Base-by-base conservation (phyloP, 2,329 filamentous ascomycete genomes). In the Pyrenochaeta sp. region DNA sequence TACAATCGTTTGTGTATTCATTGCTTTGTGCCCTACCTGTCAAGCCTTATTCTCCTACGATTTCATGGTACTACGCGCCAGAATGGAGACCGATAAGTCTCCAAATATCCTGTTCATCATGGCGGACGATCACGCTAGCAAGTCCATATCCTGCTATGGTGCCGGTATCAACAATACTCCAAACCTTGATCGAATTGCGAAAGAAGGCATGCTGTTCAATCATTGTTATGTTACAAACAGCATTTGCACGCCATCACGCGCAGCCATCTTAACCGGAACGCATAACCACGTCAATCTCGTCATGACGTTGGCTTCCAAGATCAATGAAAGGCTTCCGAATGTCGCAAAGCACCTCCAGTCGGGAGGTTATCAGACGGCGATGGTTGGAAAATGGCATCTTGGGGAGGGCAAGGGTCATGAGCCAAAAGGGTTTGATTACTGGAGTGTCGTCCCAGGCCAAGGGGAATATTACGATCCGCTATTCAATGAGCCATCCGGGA, bases 331-430 rank as follows among this genome's bases (percentile, higher is more conserved):
- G 12, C 47, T 81, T 2, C 82, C 82, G 7, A 84, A 83, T 27
- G 80, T 84, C 2, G 81, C 81, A 1, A 84, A 84, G 56, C 75
- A 79, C 18, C 69, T 84, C 0, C 76, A 78, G 1, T 69, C 75
- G 0, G 78, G 77, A 21, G 78, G 78, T 0, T 84, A 84, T 52
- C 76, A 77, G 41, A 84, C 81, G 0, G 81, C 78, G 7, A 84
- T 84, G 80, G 68, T 83, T 0, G 82, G 81, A 0, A 84, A 84
- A 61, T 84, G 82, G 81, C 82, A 83, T 58, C 64, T 84, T 12
- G 82, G 82, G 2, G 81, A 84, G 57, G 81, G 80, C 0, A 52
- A 58, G 2, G 67, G 61, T 0, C 78, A 82, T 45, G 75, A 82
- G 51, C 82, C 82, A 0, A 78, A 77, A 0, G 82, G 81, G 1